phyloP scores from a whole-genome alignment of 2,329 filamentous ascomycete species.

The Diplodia corticola region DNA sequence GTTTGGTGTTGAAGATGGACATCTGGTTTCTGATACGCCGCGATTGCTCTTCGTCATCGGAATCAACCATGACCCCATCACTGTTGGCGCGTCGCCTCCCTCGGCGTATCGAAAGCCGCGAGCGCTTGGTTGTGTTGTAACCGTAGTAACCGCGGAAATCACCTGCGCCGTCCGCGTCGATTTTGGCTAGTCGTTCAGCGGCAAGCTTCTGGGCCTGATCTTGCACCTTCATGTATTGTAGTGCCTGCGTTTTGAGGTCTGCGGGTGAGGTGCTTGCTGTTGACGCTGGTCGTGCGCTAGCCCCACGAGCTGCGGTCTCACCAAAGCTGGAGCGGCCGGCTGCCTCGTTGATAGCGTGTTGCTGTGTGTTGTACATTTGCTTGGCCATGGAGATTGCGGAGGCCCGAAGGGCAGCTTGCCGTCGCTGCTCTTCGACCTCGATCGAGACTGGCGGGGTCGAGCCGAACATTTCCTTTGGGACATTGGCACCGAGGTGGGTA shows the following conservation, averaged over 20 bases:
- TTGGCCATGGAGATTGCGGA: constrained; percentile 88
- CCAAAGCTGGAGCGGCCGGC: constrained; percentile 40
- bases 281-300: constrained; percentile 32
- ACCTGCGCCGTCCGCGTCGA: constrained; percentile 65
- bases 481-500: constrained; percentile 66
- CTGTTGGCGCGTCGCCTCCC: constrained; percentile 64
- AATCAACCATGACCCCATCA: constrained; percentile 56
- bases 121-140: constrained; percentile 49
- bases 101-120: constrained; percentile 54
- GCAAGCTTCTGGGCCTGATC: constrained; percentile 86
- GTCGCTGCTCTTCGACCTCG: constrained; percentile 73
- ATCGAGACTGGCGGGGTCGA: constrained; percentile 69
- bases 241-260: constrained; percentile 55
- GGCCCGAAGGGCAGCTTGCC: constrained; percentile 71
- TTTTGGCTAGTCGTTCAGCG: constrained; percentile 76
- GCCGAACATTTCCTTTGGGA: constrained; percentile 75
- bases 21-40: constrained; percentile 75
- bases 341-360: constrained; percentile 58
- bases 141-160: constrained; percentile 79
- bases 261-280: constrained; percentile 31
- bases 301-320: constrained; percentile 38
- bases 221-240: constrained; percentile 66
- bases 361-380: constrained; percentile 75
- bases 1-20: constrained; percentile 69
- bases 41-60: constrained; percentile 66